A percentile compares a stretch with the other conserved stretches of the same genome.
Conservation (phyloP, 306 rosid species). For the Psophocarpus tetragonolobus region DNA sequence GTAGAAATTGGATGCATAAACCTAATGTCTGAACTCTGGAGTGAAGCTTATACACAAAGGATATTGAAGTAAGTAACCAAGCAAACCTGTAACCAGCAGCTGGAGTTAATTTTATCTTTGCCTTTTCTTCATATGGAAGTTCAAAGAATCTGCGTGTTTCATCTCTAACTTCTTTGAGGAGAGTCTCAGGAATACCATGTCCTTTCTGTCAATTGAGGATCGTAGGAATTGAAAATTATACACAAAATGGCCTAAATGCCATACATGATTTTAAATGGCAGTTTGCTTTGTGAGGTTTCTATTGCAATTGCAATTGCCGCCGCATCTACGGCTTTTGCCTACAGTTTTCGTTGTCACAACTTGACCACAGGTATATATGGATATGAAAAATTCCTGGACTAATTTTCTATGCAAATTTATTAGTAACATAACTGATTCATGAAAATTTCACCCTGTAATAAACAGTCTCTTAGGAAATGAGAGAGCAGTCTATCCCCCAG, state of each 20-base stretch:
- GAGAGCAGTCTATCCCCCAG: background rate
- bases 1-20: constrained; percentile 11
- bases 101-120: constrained; percentile 67
- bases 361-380: background rate
- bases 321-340: background rate
- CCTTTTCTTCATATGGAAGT: constrained; percentile 83
- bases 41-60: constrained; percentile 18
- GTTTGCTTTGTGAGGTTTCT: background rate
- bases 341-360: background rate
- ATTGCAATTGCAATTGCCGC: background rate
- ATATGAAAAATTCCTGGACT: background rate
- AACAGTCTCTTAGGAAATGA: background rate
- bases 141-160: constrained; percentile 61
- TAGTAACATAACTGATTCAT: background rate
- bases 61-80: constrained; percentile 15
- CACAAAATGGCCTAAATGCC: background rate
- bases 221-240: background rate
- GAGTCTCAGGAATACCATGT: constrained; percentile 71
- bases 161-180: constrained; percentile 61
- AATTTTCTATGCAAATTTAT: background rate
- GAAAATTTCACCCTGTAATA: background rate
- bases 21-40: background rate
- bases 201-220: constrained; percentile 60
- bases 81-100: constrained; percentile 75
- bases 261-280: background rate